Evolutionary conservation across 441 rosid species (phyloP).

Genomic region (Monsonia emarginata): DNA sequence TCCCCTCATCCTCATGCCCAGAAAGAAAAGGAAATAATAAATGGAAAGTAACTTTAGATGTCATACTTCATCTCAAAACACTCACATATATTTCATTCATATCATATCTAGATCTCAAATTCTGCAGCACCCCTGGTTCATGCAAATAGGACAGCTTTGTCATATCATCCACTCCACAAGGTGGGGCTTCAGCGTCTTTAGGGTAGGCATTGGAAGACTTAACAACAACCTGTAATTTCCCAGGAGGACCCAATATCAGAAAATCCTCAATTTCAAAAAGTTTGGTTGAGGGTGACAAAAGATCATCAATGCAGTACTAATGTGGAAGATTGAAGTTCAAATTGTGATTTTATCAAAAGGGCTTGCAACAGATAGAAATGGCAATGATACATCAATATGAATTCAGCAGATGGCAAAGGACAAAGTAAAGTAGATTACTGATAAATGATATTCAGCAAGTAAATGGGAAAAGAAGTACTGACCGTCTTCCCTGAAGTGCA

Average conservation of each 20-base stretch:
- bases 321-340: no score
- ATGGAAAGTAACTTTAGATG: not conserved
- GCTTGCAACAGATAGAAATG: not conserved
- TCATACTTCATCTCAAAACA: not conserved
- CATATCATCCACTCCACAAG: constrained; percentile 86
- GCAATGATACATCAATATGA: not conserved
- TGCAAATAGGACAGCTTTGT: constrained; percentile 87
- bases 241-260: not conserved
- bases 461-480: constrained; percentile 19
- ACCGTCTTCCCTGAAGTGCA: constrained; percentile 57
- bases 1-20: not conserved
- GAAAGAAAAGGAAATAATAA: not conserved
- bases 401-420: not conserved
- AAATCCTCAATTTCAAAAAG: not conserved
- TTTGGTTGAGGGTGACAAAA: not conserved
- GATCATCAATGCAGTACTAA: not conserved
- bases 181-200: constrained; percentile 83
- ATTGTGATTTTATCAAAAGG: not conserved
- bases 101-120: constrained; percentile 56
- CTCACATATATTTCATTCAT: constrained; percentile 67
- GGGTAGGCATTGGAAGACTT: constrained; percentile 49
- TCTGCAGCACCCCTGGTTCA: constrained; percentile 81
- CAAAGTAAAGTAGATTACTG: not conserved
- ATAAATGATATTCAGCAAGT: not conserved
- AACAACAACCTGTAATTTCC: constrained; percentile 44